Base-by-base conservation (phyloP, 805 yeast genomes). In the Saturnispora saitoi region DNA sequence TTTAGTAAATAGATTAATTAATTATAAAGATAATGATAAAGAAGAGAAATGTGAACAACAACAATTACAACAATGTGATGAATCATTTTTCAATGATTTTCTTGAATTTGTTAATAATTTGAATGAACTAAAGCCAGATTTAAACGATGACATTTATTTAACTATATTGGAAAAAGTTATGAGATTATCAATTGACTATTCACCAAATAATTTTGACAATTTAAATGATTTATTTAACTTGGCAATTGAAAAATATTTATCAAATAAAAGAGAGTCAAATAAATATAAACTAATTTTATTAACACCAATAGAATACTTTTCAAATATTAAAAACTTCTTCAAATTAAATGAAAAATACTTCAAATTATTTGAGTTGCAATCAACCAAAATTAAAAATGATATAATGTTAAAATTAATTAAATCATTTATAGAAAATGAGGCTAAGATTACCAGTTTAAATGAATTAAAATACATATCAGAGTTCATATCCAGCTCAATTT, bases 1-100 rank as follows among this genome's bases (percentile, higher is more conserved):
- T 0, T 70, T 93, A 59, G 79, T 91, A 47, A 82, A 83, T 40
- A 74, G 97, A 51, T 72, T 86, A 48, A 71, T 83, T 7, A 73
- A 71, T 34, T 83, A 71, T 60, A 73, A 74, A 37, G 65, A 65
- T 41, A 63, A 78, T 44, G 72, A 53, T 24, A 24, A 24, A 9
- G 28, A 24, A 9, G 28, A 24, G n/a, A 12, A 61, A 64, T 12
- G 19, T 17, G 4, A 37, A 56, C 59, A 37, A 45, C 42, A 39
- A 50, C 15, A 51, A 53, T 32, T 52, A 47, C 4, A 15, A 17
- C 6, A 34, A 9, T 34, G 38, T 10, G 19, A 34, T 17, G 11
- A 20, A 17, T 34, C 38, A 15, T 62, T 86, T 32, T 86, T 89
- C 59, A 72, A 72, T 32, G 72, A 72, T 15, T 83, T 89, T 61